Evolutionary conservation across 805 yeast genomes (phyloP).

Genomic region (Wickerhamiella vanderwaltii): DNA sequence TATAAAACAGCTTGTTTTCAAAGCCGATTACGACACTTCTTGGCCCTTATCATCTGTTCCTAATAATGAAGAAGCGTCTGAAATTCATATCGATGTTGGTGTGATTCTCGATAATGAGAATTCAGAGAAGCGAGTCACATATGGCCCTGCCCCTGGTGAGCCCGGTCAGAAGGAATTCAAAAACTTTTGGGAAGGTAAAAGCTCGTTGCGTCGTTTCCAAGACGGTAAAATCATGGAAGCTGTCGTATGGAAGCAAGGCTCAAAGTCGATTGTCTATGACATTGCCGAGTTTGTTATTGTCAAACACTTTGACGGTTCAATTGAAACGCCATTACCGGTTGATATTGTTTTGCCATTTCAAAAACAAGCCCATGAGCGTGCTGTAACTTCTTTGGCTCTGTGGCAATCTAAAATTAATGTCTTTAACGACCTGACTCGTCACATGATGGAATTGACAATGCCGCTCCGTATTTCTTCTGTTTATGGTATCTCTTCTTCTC

Average conservation of each 20-base stretch:
- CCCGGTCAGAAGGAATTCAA: slow-evolving; percentile 54
- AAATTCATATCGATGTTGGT: slow-evolving; percentile 36
- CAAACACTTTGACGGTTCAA: slow-evolving; percentile 40
- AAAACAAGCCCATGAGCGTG: slow-evolving; percentile 31
- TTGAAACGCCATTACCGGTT: slow-evolving; percentile 12
- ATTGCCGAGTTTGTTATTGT: slow-evolving; percentile 53
- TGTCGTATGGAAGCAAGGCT: slow-evolving; percentile 59
- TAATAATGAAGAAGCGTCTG: neutral
- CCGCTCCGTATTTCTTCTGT: slow-evolving; percentile 67
- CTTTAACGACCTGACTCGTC: slow-evolving; percentile 40
- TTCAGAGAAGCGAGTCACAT: slow-evolving; percentile 70
- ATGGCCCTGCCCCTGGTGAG: slow-evolving; percentile 62
- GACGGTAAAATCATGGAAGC: slow-evolving; percentile 87
- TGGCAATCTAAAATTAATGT: slow-evolving; percentile 29
- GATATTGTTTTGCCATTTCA: slow-evolving; percentile 39
- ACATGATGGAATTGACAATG: slow-evolving; percentile 38
- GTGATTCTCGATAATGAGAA: slow-evolving; percentile 56
- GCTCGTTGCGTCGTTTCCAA: slow-evolving; percentile 81
- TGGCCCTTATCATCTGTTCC: slow-evolving; percentile 21
- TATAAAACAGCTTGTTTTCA: neutral
- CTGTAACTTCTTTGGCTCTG: slow-evolving; percentile 33
- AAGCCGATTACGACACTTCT: slow-evolving; percentile 8
- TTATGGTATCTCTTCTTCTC: slow-evolving; percentile 58
- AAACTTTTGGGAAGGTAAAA: slow-evolving; percentile 77
- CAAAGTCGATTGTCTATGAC: slow-evolving; percentile 51